Evolutionary conservation across 2,329 filamentous ascomycete genomes (phyloP), one percentile per base, ranked within the genome.

Genomic region (Aureobasidium sp.): DNA sequence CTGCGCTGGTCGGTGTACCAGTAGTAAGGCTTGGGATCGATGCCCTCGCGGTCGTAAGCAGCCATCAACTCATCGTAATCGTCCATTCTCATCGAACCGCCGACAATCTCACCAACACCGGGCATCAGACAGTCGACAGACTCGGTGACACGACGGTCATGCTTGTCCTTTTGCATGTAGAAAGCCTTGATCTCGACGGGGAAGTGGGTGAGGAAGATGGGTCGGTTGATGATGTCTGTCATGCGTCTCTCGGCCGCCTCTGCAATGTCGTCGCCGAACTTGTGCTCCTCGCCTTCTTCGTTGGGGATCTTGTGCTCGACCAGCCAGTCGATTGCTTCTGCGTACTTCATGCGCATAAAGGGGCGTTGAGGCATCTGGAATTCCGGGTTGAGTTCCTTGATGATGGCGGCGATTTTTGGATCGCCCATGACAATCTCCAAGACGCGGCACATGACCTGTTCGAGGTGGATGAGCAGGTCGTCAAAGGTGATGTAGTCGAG

Each of bases 1-100:
- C 93, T 95, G 68, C 90, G 79, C 80, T 95, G 90, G 73, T 96
- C 93, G 27, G 90, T 94, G 75, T 97, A 98, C 93, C 93, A 98
- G 79, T 94, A 97, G 74, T 97, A 97, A 40, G 85, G 84, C 62
- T 80, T 80, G 17, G 90, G 82, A 63, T 88, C 83, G 68, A 97
- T 94, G 35, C 85, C 85, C 72, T 96, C 86, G 58, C 85, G 82
- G 71, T 89, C 83, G 69, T 94, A 98, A 1, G 88, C 93, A 21
- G 79, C 84, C 77, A 96, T 84, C 60, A 96, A 75, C 76, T 95
- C 90, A 12, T 95, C 87, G 67, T 88, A 89, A 67, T 88, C 84
- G 66, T 90, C 83, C 81, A 96, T 94, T 70, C 93, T 90, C 91
- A 98, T 97, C 62, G 84, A 90, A 4, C 91, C 93, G 57, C 93